Base-by-base conservation (phyloP, 2,329 filamentous ascomycete genomes). In the Cryphonectria parasitica region DNA sequence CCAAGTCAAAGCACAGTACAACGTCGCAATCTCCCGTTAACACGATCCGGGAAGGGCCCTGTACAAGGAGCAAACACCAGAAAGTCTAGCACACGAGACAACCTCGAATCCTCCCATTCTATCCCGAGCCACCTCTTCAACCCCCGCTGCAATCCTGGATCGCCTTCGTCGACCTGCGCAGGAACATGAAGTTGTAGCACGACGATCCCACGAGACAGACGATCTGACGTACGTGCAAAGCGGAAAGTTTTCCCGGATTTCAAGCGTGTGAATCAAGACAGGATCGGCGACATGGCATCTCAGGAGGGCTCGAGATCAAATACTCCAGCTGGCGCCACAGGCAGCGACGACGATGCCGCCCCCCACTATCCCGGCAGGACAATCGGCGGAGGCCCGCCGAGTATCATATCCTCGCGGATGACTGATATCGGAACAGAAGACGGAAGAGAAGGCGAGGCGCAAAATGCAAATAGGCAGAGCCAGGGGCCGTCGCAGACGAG, bases 321-420 rank as follows among this genome's bases (percentile, higher is more conserved):
- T 66, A 80, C 81, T 69, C 80, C 82, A 61, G 68, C 66, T 19
- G 61, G 61, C 67, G 61, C 17, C 25, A 25, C 68, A 28, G 76
- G 77, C 62, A 74, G 67, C 64, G 74, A 77, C 66, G 80, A 83
- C 66, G 81, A 81, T 54, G 78, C 79, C 69, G 82, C 83, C 54
- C 80, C 83, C 2, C 80, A 82, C 60, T 82, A 82, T 64, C 81
- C 83, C 2, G 79, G 76, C 77, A 78, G 80, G 60, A 79, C 83
- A 71, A 13, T 64, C 10, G 41, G 61, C 39, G 61, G 39, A 64
- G 85, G 87, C 43, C 85, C 87, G 31, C 85, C 89, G 63, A 92
- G 90, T 74, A 85, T 92, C 70, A 91, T 92, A 67, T 93, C 91
- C 39, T 92, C 90, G 70, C 89, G 89, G 72, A 90, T 93, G 86